phyloP scores from a whole-genome alignment of 1,284 basidiomycete genomes.

The Ustilago tritici region DNA sequence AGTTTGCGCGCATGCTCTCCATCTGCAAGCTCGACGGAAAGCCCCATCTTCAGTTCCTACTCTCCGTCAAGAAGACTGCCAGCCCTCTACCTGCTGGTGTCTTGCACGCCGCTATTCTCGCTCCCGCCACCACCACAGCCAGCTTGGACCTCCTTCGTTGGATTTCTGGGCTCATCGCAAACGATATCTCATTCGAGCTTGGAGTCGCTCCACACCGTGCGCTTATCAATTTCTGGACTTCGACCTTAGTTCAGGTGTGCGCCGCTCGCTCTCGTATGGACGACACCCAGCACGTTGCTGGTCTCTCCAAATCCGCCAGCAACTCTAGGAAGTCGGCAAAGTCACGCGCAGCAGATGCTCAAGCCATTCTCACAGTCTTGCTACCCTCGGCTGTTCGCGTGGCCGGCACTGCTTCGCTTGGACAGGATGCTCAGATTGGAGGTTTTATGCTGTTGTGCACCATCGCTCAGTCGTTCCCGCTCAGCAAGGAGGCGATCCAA shows the following conservation, averaged over 20 bases:
- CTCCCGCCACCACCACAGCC: constrained; percentile 63
- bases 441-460: constrained; percentile 64
- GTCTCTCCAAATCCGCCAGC: constrained; percentile 49
- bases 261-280: constrained; percentile 45
- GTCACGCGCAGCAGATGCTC: constrained; percentile 50
- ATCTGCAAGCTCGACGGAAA: constrained; percentile 75
- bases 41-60: constrained; percentile 59
- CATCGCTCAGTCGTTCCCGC: constrained; percentile 55
- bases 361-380: constrained; percentile 65
- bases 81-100: constrained; percentile 60
- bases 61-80: constrained; percentile 57
- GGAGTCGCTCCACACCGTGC: constrained; percentile 77
- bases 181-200: constrained; percentile 72
- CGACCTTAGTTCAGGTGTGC: constrained; percentile 81
- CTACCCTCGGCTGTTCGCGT: constrained; percentile 67
- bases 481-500: constrained; percentile 58
- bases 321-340: constrained; percentile 49
- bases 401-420: constrained; percentile 34
- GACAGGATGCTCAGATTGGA: constrained; percentile 55
- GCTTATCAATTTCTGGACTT: constrained; percentile 85
- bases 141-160: constrained; percentile 77
- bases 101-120: constrained; percentile 59
- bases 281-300: constrained; percentile 71
- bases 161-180: constrained; percentile 77
- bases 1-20: constrained; percentile 92